These are phyloP conservation scores for Boletus rubropictus DNA, from an alignment of 768 basidiomycete species.

Conservation along the genomic window DNA sequence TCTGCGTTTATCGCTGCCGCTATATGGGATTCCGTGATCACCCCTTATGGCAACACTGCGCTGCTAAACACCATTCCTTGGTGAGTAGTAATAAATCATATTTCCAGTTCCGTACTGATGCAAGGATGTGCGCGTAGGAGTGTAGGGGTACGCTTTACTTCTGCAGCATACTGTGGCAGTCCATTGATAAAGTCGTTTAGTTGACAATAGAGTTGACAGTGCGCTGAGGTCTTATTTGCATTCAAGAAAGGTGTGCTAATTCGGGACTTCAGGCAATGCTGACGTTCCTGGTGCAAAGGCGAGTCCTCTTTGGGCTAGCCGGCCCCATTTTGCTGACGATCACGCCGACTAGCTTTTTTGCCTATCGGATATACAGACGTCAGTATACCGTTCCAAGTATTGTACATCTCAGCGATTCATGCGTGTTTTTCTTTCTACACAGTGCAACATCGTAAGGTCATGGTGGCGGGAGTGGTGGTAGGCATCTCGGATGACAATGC, in stretches of 20 bases:
- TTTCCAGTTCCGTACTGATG: neutral
- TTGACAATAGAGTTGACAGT: constrained; percentile 20
- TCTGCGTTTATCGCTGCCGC: constrained; percentile 18
- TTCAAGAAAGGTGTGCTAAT: neutral
- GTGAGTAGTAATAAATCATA: constrained; percentile 5
- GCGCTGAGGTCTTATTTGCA: neutral
- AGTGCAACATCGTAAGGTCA: constrained; percentile 14
- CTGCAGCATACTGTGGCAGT: neutral
- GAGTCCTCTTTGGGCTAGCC: neutral
- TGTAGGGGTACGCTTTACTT: constrained; percentile 16
- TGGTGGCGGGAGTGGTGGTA: constrained; percentile 18
- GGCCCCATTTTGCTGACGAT: neutral
- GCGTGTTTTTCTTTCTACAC: neutral
- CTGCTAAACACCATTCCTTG: constrained; percentile 17
- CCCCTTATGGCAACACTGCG: constrained; percentile 13
- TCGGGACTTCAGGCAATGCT: constrained; percentile 14
- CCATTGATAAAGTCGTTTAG: constrained; percentile 7
- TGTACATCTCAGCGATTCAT: neutral
- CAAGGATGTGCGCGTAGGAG: constrained; percentile 11
- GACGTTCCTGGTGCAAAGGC: constrained; percentile 25
- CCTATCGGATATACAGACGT: constrained; percentile 24
- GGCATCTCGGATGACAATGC: neutral
- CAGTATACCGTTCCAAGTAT: neutral
- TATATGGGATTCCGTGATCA: constrained; percentile 23
- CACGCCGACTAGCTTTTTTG: constrained; percentile 18